Evolutionary conservation across 441 rosid genomes (phyloP), one percentile per base, ranked within the genome.

Genomic region (Capsella rubella): DNA sequence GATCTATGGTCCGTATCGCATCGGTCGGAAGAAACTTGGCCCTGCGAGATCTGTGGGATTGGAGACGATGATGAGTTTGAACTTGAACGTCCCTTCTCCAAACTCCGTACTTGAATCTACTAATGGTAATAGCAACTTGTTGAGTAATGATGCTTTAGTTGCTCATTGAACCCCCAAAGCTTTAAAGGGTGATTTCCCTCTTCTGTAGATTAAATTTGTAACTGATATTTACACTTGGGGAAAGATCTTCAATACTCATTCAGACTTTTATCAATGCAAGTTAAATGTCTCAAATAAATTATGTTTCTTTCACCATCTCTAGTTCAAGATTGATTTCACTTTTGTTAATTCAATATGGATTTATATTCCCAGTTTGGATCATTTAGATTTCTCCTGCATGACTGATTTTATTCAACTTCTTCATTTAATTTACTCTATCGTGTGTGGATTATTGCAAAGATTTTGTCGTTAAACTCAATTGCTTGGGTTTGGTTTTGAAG

Each of bases 11-110:
- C 85, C 90, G 10, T 74, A 49, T 40, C 71, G 78, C 49, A 69
- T 82, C 27, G 71, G 66, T 42, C 79, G 90, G 78, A 88, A 88
- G 80, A 85, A 80, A 78, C 80, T 88, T 11, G 67, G 76, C 32
- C 87, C 89, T 8, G 67, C 84, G 46, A 85, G 84, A 80, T 82
- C 89, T 63, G 75, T 79, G 5, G 37, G 37, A 34, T 52, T 56
- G 34, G 3, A 31, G 58, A 64, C 61, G 74, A 57, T 59, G 59
- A 61, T 82, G 60, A 61, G 25, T 21, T 21, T 34, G 37, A 8
- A 66, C 45, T 49, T 76, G 29, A 75, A 53, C 40, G 25, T 21
- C 2, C 2, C 72, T 59, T 40, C 79, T 61, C 6, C 46, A 11
- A 62, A 58, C 18, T 46, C 67, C 0, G 12, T 45, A 7, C 39